These are phyloP conservation scores for Cytospora leucostoma DNA, from an alignment of 2,329 filamentous ascomycete genomes.

Conservation along the genomic window DNA sequence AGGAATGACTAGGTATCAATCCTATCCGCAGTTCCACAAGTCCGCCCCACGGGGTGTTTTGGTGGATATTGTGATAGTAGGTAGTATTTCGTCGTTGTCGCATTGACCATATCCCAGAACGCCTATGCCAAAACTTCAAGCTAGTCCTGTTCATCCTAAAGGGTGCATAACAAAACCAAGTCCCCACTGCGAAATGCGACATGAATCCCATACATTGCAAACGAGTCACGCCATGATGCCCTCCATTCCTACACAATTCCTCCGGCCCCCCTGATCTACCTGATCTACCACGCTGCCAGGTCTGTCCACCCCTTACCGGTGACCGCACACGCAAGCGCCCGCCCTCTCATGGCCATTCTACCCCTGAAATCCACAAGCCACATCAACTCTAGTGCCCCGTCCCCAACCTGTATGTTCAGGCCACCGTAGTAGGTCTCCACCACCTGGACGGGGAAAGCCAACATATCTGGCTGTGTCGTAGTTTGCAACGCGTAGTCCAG, in stretches of 20 bases:
- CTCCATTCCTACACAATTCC: not conserved
- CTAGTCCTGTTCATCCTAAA: not conserved
- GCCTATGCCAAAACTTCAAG: not conserved
- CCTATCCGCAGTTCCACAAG: not conserved
- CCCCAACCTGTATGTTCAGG: slow-evolving; percentile 40
- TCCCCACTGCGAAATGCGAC: not conserved
- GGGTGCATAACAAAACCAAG: not conserved
- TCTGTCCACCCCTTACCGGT: slow-evolving; percentile 43
- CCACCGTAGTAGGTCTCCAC: slow-evolving; percentile 45
- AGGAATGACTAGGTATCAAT: no score
- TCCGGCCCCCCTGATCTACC: not conserved
- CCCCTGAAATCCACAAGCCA: slow-evolving; percentile 50
- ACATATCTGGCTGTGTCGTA: slow-evolving; percentile 49
- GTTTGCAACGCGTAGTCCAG: slow-evolving; percentile 49
- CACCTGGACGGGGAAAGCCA: slow-evolving; percentile 46
- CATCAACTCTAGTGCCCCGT: slow-evolving; percentile 47
- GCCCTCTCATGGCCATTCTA: slow-evolving; percentile 43
- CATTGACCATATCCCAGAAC: not conserved
- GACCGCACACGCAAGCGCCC: slow-evolving; percentile 43
- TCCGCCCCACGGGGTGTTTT: not conserved
- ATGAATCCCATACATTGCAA: not conserved
- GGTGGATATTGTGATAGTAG: not conserved
- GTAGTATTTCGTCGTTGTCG: not conserved
- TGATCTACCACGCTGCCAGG: slow-evolving; percentile 27
- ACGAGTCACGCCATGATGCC: not conserved